Base-by-base conservation (phyloP, 345 rosid species). In the Bretschneidera sinensis region DNA sequence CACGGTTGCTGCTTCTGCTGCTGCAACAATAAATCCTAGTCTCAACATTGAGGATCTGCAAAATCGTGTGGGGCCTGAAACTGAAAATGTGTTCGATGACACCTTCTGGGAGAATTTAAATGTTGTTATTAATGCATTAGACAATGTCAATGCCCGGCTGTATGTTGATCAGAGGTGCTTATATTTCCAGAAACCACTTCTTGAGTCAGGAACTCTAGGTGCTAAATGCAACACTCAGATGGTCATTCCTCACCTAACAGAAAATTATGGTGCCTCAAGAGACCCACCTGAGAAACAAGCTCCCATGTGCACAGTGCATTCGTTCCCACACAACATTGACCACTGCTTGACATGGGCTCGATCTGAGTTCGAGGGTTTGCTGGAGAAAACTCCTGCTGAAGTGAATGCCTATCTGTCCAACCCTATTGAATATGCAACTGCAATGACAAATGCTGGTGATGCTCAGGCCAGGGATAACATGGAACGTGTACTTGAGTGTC, bases 241-340 rank as follows among this genome's bases (percentile, higher is more conserved):
- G 97, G 88, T 91, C 61, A 86, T 91, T 70, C 94, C 97, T 60
- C 97, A 91, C 74, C 76, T 88, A 51, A 88, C 97, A 11, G 97
- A 91, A 74, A 91, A 91, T 50, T 91, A 91, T 66, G 97, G 97
- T 43, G 97, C 97, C 45, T 91, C 97, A 17, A 69, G 94, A 64
- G 97, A 91, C 48, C 96, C 96, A 20, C 97, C 97, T 17, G 97
- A 91, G 81, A 91, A 84, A 74, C 97, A 91, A 75, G 97, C 97
- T 20, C 96, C 97, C 0, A 91, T 91, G 97, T 91, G 96, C 77
- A 91, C 97, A 5, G 89, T 88, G 61, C 97, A 91, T 71, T 91
- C 97, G 1, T 91, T 91, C 78, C 97, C 96, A 13, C 97, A 91
- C 77, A 91, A 91, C 72, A 91, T 91, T 45, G 97, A 91, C 72